Evolutionary conservation across 306 rosid species (phyloP).

Genomic region (Begonia peltatifolia): DNA sequence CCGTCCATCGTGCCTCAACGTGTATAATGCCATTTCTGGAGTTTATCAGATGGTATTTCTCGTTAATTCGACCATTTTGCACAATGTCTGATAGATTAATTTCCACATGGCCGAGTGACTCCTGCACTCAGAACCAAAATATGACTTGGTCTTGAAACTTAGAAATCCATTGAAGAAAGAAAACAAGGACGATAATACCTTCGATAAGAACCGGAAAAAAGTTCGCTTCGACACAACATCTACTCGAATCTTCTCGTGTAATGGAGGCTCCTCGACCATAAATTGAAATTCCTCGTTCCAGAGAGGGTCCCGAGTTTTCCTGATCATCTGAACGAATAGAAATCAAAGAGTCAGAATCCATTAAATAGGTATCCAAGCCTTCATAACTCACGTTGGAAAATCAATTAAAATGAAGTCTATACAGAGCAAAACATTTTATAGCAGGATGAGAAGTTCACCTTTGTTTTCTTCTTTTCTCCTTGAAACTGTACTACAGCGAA

Average conservation of each 20-base stretch:
- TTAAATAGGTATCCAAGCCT: too few species aligned
- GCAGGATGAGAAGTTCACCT: constrained; percentile 26
- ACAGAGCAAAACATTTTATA: background rate
- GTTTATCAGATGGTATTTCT: constrained; percentile 54
- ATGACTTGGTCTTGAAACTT: background rate
- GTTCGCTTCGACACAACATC: constrained; percentile 63
- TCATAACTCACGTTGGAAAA: too few species aligned
- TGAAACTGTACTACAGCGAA: constrained; percentile 46
- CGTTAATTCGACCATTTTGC: constrained; percentile 62
- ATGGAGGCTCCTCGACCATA: constrained; percentile 87
- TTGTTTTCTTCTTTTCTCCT: constrained; percentile 73
- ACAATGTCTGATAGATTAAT: constrained; percentile 66
- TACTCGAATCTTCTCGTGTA: constrained; percentile 54
- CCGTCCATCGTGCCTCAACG: constrained; percentile 56
- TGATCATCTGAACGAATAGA: constrained; percentile 26
- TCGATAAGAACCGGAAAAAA: constrained; percentile 35
- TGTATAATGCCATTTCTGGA: constrained; percentile 66
- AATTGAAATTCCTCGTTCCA: constrained; percentile 89
- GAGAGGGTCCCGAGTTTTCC: constrained; percentile 56
- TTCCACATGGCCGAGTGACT: constrained; percentile 68
- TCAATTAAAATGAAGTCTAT: too few species aligned
- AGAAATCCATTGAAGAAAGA: background rate
- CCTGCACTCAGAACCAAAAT: constrained; percentile 17
- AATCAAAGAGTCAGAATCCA: too few species aligned
- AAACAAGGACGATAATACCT: constrained; percentile 22